Base-by-base conservation (phyloP, 495 filamentous ascomycete species). In the Podospora pseudopauciseta region DNA sequence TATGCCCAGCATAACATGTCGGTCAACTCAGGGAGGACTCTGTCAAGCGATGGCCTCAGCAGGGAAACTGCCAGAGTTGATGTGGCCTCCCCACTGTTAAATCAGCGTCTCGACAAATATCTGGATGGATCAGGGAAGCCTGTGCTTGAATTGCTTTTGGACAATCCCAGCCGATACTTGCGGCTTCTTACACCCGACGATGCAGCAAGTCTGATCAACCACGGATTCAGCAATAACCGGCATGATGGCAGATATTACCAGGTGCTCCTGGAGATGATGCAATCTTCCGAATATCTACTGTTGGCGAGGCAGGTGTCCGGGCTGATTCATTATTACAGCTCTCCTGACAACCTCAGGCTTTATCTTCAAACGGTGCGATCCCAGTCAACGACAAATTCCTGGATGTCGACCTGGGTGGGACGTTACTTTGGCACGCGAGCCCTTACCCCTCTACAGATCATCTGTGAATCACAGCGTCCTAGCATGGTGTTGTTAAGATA, bases 401-500 rank as follows among this genome's bases (percentile, higher is more conserved):
- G 4, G 30, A 7, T 5, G 30, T 32, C 1, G 49, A 54, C 63
- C 26, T 65, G 16, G 56, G 44, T 13, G 18, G 27, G 59, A 5
- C 15, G 54, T 11, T 64, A 64, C 28, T 19, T 63, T 19, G 59
- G 30, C 3, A 34, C 44, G 9, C 56, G 18, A 18, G 39, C 11
- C 19, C 18, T 57, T 1, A 62, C 67, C 13, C 18, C 67, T 23
- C 61, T 68, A 19, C 60, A 65, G 44, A 23, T 49, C 9, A 62
- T 65, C 15, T 72, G 67, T 30, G 4, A 49, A 18, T 3, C 11
- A 19, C 0, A 13, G 0, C 59, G 49, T 20, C 61, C 60, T 6
- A 69, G 63, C 18, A 26, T 72, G 39, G 23, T 63, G 27, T n/a
- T 62, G 32, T 5, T 72, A 2, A 30, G 60, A 55, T 28, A 69